Conservation (phyloP, 2,329 filamentous ascomycete species). For the Penicillium sp. region DNA sequence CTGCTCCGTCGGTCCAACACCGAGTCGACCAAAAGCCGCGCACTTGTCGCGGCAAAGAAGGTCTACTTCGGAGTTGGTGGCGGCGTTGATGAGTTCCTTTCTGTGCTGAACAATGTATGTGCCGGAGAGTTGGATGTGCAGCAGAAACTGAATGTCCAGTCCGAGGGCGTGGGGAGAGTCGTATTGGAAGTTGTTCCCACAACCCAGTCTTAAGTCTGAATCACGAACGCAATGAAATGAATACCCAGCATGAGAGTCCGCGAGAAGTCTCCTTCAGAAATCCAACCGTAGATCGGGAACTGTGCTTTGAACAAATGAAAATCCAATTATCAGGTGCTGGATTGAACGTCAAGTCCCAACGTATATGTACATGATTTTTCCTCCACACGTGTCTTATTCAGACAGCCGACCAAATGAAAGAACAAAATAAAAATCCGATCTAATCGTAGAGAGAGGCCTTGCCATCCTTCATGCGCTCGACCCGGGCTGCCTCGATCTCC, state of each 20-base stretch:
- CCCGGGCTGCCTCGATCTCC: slow-evolving; percentile 59
- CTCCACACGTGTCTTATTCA: slow-evolving; percentile 26
- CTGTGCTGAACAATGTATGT: slow-evolving; percentile 31
- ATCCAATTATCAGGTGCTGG: slow-evolving; percentile 29
- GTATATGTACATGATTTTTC: slow-evolving; percentile 40
- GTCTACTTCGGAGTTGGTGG: slow-evolving; percentile 70
- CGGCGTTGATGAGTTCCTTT: slow-evolving; percentile 61
- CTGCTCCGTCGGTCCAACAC: slow-evolving; percentile 48
- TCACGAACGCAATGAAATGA: background rate
- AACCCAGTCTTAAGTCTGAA: background rate
- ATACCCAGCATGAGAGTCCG: background rate
- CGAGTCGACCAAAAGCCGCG: slow-evolving; percentile 38
- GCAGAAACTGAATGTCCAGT: slow-evolving; percentile 40
- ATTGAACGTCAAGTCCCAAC: slow-evolving; percentile 28
- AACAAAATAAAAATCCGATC: slow-evolving; percentile 24
- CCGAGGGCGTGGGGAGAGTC: slow-evolving; percentile 47
- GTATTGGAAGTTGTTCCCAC: slow-evolving; percentile 40
- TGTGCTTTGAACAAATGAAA: slow-evolving; percentile 25
- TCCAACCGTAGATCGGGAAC: background rate
- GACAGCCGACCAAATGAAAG: slow-evolving; percentile 18
- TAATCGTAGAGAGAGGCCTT: slow-evolving; percentile 49
- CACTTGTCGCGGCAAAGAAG: slow-evolving; percentile 63
- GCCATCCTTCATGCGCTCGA: slow-evolving; percentile 47
- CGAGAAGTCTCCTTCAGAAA: background rate
- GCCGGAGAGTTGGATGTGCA: slow-evolving; percentile 30